These are phyloP conservation scores for Fusarium subtropicale DNA, from an alignment of 2,329 filamentous ascomycete species.

Conservation along the genomic window DNA sequence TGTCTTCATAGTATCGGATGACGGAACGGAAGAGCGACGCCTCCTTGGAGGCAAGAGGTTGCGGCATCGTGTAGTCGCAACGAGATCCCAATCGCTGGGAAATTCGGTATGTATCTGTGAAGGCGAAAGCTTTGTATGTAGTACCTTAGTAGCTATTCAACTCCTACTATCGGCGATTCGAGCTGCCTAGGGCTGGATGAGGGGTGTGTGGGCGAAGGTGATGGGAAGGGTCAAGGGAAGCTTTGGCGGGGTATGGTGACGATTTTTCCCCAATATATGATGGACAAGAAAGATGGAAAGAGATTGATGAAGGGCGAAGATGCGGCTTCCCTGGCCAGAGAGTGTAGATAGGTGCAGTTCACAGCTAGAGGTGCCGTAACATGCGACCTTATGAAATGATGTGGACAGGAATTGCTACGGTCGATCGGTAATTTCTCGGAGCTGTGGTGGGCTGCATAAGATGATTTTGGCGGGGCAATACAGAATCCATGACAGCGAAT, in stretches of 20 bases:
- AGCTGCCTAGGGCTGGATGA: slow-evolving; percentile 34
- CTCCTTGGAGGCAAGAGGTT: slow-evolving; percentile 86
- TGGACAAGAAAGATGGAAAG: background rate
- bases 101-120: background rate
- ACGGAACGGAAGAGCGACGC: slow-evolving; percentile 92
- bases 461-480: slow-evolving; percentile 42
- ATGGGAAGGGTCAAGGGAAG: slow-evolving; percentile 30
- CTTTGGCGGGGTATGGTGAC: slow-evolving; percentile 18
- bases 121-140: slow-evolving; percentile 3
- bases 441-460: slow-evolving; percentile 40
- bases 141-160: slow-evolving; percentile 11
- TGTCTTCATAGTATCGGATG: slow-evolving; percentile 96
- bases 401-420: slow-evolving; percentile 47
- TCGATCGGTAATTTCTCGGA: slow-evolving; percentile 49
- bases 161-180: slow-evolving; percentile 30
- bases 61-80: slow-evolving; percentile 67
- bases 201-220: slow-evolving; percentile 32
- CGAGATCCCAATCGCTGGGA: background rate
- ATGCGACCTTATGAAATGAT: slow-evolving; percentile 36
- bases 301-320: slow-evolving; percentile 30
- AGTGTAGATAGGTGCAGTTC: slow-evolving; percentile 30
- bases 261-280: slow-evolving; percentile 23
- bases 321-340: slow-evolving; percentile 44
- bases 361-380: slow-evolving; percentile 23
- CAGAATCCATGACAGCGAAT: slow-evolving; percentile 29